Conservation (phyloP, 805 yeast species). For the Suhomyces emberorum region DNA sequence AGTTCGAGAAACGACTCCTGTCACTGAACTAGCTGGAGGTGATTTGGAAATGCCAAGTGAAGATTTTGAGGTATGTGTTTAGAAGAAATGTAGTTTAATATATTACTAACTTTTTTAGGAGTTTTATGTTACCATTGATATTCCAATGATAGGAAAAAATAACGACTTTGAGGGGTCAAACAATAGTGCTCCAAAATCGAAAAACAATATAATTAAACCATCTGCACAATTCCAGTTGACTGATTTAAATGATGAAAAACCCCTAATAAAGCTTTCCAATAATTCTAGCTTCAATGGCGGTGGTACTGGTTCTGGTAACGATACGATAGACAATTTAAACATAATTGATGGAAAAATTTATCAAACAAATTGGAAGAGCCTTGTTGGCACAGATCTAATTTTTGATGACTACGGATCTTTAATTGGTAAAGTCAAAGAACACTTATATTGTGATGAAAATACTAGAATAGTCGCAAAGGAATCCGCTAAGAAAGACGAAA, state of each 20-base stretch:
- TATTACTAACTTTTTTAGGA: constrained; percentile 26
- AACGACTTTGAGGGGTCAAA: constrained; percentile 10
- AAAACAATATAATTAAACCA: constrained; percentile 33
- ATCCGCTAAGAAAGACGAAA: constrained; percentile 14
- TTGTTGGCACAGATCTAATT: constrained; percentile 70
- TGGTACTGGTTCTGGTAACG: constrained; percentile 12
- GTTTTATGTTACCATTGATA: constrained; percentile 31
- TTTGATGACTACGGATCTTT: constrained; percentile 43
- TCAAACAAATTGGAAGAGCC: constrained; percentile 70
- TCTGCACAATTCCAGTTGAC: constrained; percentile 41
- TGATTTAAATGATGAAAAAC: constrained; percentile 28
- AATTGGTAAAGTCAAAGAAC: constrained; percentile 39
- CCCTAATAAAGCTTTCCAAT: constrained; percentile 36
- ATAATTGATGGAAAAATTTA: constrained; percentile 49
- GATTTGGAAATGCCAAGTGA: constrained; percentile 12
- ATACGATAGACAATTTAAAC: constrained; percentile 24
- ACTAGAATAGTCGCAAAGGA: constrained; percentile 20
- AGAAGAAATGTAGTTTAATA: constrained; percentile 7
- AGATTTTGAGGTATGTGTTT: constrained; percentile 26
- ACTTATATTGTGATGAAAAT: constrained; percentile 28
- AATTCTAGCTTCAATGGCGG: constrained; percentile 13
- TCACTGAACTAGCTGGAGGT: constrained; percentile 15
- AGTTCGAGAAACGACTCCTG: constrained; percentile 16
- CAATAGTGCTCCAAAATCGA: constrained; percentile 12
- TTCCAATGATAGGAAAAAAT: constrained; percentile 21